Percentiles rank a stretch among this genome's conserved stretches.
phyloP scores from a whole-genome alignment of 116 monocot species.

The Posidonia oceanica region DNA sequence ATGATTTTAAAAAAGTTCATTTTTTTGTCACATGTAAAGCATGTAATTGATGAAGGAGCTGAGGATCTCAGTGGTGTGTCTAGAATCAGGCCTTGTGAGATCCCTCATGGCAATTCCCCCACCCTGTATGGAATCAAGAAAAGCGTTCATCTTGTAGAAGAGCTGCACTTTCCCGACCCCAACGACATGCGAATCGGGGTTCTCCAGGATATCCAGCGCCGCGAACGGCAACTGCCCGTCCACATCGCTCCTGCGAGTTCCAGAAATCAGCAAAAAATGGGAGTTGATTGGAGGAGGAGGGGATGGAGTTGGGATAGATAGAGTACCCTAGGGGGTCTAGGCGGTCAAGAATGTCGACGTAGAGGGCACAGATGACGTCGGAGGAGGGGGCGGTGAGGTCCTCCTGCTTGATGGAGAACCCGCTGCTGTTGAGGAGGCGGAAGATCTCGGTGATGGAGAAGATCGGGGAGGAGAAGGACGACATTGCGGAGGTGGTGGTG shows the following conservation, averaged over 20 bases:
- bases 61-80: neutral
- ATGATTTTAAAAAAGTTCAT: neutral
- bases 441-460: constrained; percentile 2
- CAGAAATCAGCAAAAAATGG: neutral
- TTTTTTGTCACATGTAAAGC: neutral
- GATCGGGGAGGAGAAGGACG: neutral
- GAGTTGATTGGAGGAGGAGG: neutral
- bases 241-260: neutral
- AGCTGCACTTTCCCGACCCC: neutral
- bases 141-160: constrained; percentile 4
- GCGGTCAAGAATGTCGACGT: neutral
- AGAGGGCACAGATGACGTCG: constrained; percentile 4
- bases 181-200: neutral
- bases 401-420: neutral
- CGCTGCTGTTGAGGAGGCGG: neutral
- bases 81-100: neutral
- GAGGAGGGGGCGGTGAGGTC: constrained; percentile 3
- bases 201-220: constrained; percentile 4
- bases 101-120: neutral
- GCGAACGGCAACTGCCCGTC: constrained; percentile 1
- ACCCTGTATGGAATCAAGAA: neutral
- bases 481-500: constrained; percentile 2
- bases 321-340: constrained; percentile 6
- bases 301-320: neutral
- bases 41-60: constrained; percentile 3